Evolutionary conservation across 805 yeast species (phyloP).

Genomic region (Lipomyces anomalus): DNA sequence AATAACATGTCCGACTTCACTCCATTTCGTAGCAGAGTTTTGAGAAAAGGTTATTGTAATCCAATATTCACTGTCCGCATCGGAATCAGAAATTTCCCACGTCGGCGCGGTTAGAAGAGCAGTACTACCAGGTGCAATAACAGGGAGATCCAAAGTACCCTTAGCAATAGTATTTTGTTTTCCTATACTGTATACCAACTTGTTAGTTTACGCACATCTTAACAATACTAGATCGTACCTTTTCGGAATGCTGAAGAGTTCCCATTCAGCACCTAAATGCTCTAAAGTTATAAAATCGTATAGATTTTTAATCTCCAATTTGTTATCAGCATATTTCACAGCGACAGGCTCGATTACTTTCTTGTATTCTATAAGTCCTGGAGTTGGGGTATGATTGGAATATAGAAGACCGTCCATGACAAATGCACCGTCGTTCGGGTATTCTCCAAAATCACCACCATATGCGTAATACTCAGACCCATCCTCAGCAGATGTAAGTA

Average conservation of each 20-base stretch:
- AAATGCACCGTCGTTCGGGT: constrained; percentile 36
- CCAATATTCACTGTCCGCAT: too few relatives aligned
- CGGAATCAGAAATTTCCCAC: too few relatives aligned
- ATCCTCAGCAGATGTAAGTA: constrained; percentile 20
- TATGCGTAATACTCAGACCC: constrained; percentile 28
- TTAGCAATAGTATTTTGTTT: too few relatives aligned
- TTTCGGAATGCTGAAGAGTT: too few relatives aligned
- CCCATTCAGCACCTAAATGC: constrained; percentile 8
- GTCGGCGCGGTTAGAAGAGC: too few relatives aligned
- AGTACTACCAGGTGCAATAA: too few relatives aligned
- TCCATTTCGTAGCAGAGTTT: constrained; percentile 19
- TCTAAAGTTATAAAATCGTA: constrained; percentile 27
- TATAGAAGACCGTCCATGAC: constrained; percentile 36
- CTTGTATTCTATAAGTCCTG: constrained; percentile 35
- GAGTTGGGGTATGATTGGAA: constrained; percentile 35
- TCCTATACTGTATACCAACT: too few relatives aligned
- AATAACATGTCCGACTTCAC: constrained; percentile 25
- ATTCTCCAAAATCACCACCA: constrained; percentile 39
- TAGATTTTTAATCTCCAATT: constrained; percentile 22
- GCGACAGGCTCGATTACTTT: constrained; percentile 35
- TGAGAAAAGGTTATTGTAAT: constrained; percentile 19
- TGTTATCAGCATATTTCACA: constrained; percentile 1
- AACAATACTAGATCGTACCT: too few relatives aligned
- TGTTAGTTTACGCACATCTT: too few relatives aligned
- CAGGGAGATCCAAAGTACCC: too few relatives aligned